A percentile compares a stretch with the other conserved stretches of the same genome.
Conservation (phyloP, 2,329 filamentous ascomycete genomes). For the Verticillium nubilum region DNA sequence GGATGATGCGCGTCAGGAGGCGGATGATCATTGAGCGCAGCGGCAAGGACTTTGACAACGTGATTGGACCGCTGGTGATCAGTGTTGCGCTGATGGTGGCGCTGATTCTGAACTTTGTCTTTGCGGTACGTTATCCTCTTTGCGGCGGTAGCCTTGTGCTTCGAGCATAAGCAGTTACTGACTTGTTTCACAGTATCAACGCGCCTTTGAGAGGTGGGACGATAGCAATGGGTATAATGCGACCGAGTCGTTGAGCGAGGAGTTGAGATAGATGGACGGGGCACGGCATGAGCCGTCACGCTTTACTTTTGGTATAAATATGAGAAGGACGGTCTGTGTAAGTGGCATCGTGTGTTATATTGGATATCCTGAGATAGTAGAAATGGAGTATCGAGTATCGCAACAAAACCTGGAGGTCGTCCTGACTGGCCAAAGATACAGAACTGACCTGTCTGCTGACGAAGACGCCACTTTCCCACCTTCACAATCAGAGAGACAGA, state of each 20-base stretch:
- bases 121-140: slow-evolving; percentile 57
- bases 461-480: too few relatives aligned
- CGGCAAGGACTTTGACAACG: slow-evolving; percentile 88
- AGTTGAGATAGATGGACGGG: not conserved
- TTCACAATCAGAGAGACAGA: too few relatives aligned
- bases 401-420: too few relatives aligned
- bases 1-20: slow-evolving; percentile 69
- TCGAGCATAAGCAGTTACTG: not conserved
- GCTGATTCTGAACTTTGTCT: slow-evolving; percentile 79
- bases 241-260: not conserved
- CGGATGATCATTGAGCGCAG: slow-evolving; percentile 79
- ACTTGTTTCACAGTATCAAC: not conserved
- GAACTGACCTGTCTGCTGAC: too few relatives aligned
- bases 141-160: not conserved
- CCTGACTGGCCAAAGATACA: too few relatives aligned
- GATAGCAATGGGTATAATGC: not conserved
- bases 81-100: slow-evolving; percentile 74
- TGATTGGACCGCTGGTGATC: slow-evolving; percentile 78
- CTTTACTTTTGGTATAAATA: too few relatives aligned
- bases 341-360: not conserved
- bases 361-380: not conserved
- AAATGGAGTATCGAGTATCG: not conserved
- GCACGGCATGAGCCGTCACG: not conserved
- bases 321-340: not conserved
- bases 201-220: not conserved